Evolutionary conservation across 2,329 filamentous ascomycete genomes (phyloP).

Genomic region (Colletotrichum eremochloae): DNA sequence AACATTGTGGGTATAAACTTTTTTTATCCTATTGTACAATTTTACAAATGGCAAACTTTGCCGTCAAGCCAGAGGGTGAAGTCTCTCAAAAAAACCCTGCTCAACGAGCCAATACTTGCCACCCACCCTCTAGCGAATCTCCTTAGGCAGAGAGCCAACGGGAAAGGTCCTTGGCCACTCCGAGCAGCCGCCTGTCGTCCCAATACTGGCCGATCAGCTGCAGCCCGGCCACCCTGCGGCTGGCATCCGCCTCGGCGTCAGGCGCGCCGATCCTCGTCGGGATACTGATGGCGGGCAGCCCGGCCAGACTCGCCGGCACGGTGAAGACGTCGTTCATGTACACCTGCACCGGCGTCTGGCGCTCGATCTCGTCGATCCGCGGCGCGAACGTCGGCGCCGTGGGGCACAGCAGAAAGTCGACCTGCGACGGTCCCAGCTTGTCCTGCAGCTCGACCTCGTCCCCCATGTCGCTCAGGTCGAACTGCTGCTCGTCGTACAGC

Average conservation of each 20-base stretch:
- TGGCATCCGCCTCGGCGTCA: conserved; percentile 49
- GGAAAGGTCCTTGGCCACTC: conserved; percentile 64
- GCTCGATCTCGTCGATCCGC: conserved; percentile 67
- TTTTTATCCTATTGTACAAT: conserved; percentile 29
- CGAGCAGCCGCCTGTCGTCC: conserved; percentile 75
- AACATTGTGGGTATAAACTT: conserved; percentile 30
- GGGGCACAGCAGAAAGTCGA: conserved; percentile 90
- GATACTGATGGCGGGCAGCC: conserved; percentile 88
- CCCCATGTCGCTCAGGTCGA: conserved; percentile 72
- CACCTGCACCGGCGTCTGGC: conserved; percentile 73
- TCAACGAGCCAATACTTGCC: not conserved
- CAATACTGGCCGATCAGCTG: conserved; percentile 88
- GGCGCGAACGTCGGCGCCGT: conserved; percentile 86
- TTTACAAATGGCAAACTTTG: not conserved
- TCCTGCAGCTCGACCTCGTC: conserved; percentile 65
- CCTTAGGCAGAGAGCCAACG: conserved; percentile 45
- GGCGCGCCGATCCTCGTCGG: conserved; percentile 78
- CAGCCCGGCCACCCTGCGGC: conserved; percentile 65
- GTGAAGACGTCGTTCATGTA: conserved; percentile 98
- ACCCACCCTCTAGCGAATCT: not conserved
- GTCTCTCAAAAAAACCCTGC: not conserved
- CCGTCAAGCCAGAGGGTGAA: not conserved
- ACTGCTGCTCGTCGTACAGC: conserved; percentile 67
- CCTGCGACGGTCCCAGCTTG: conserved; percentile 71
- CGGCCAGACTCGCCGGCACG: conserved; percentile 92